Evolutionary conservation across 2,329 filamentous ascomycete genomes (phyloP).

Genomic region (Exutisphaerella laricina): DNA sequence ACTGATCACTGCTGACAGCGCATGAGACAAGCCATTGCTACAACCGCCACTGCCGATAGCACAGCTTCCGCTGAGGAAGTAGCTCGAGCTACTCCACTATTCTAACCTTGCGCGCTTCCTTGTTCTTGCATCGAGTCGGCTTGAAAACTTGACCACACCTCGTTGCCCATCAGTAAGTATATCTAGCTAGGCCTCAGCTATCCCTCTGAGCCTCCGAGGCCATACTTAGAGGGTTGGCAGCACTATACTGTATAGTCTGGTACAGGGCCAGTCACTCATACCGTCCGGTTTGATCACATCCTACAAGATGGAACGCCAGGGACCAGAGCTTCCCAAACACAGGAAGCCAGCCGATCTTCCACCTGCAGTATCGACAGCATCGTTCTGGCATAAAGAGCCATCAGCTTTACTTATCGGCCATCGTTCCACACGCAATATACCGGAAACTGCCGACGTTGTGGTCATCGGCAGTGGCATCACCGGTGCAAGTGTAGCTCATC

Average conservation of each 20-base stretch:
- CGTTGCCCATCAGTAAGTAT: no score
- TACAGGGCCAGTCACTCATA: no score
- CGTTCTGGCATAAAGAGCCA: slow-evolving; percentile 70
- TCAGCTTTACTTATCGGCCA: slow-evolving; percentile 61
- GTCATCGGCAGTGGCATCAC: slow-evolving; percentile 73
- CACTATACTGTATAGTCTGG: neutral
- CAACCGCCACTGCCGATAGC: no score
- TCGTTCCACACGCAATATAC: slow-evolving; percentile 59
- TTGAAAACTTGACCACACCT: no score
- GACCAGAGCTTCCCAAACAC: slow-evolving; percentile 18
- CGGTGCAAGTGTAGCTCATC: slow-evolving; percentile 64
- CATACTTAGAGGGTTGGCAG: neutral
- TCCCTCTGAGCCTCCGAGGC: no score
- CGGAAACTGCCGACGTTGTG: slow-evolving; percentile 59
- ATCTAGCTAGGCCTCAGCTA: no score
- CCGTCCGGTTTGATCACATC: neutral
- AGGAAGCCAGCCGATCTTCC: slow-evolving; percentile 23
- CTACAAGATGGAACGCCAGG: neutral
- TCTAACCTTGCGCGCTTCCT: no score
- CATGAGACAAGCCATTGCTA: no score
- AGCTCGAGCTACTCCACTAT: no score
- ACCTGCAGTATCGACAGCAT: slow-evolving; percentile 33
- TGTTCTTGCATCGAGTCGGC: no score
- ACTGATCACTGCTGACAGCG: no score
- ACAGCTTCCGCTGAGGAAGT: no score